Base-by-base conservation (phyloP, 768 basidiomycete genomes). In the Phlebiopsis flavidoalba region DNA sequence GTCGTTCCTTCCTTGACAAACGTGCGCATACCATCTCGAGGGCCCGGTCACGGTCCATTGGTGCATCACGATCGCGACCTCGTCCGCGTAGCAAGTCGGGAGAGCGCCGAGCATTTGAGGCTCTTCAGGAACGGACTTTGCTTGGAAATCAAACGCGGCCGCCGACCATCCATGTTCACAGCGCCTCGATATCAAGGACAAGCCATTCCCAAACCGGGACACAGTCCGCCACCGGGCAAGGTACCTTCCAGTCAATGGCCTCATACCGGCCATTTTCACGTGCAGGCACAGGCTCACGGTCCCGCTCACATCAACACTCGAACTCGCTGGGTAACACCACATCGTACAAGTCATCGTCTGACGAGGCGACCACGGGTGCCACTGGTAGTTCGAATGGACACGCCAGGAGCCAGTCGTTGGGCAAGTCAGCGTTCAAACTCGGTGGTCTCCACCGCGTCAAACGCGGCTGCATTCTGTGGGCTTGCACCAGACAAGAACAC, bases 41-140 rank as follows among this genome's bases (percentile, higher is more conserved):
- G 1, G 75, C 82, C 7, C 81, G 89, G 31, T 75, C 86, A 21
- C 86, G 84, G 65, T 85, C 86, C 1, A 72, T 84, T 47, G 78
- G 63, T 14, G 40, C 60, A 2, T 12, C 58, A 3, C 52, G 66
- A 59, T 19, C 59, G 57, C 61, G 66, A 36, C 47, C 55, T 10
- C 65, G 26, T 52, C 62, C 49, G 33, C 62, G 48, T 1, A 63
- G 49, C 64, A 12, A 48, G 69, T 48, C 66, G 71, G 64, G 60
- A 69, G 60, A 68, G 45, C 65, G 75, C 73, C 66, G 70, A 58
- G 66, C 67, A 31, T 65, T 91, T 52, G 85, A 86, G 59, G 83
- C 82, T 64, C 78, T 92, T 51, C 81, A 88, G 10, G 83, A 86
- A 2, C 81, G 84, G 19, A 85, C 88, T 0, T 76, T 86, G 40